Evolutionary conservation across 2,329 filamentous ascomycete species (phyloP), one percentile per base, ranked within the genome.

Genomic region (Chrysoporthe puriensis): DNA sequence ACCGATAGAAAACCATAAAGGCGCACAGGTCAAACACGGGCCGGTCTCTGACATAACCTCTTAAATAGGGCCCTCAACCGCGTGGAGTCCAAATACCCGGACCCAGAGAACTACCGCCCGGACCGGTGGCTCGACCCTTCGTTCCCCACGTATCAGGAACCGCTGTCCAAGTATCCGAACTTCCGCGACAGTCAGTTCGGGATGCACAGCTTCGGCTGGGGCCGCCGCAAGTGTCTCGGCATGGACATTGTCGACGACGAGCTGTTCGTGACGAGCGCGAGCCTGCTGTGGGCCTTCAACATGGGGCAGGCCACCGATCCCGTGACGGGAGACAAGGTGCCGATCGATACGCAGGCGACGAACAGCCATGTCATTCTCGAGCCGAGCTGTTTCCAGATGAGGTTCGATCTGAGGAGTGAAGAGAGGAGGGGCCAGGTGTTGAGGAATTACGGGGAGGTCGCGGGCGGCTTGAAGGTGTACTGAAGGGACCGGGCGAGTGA

Each of bases 141-240:
- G 26, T 91, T 85, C 82, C 88, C 88, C 0, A 89, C 88, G 0
- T 90, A 85, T 78, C 85, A 89, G 73, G 87, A 86, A 73, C 88
- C 88, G 0, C 82, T 90, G n/a, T 84, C 84, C 1, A 82, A 84
- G 66, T 90, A 86, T 73, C 88, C 89, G 18, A 88, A 85, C 75
- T 84, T 90, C 74, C 86, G 88, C 71, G 83, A 85, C 73, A 83
- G 83, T 48, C 77, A 79, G 2, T 66, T 64, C 62, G 84, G 83
- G 48, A 87, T 90, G 84, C 85, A 88, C 70, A 88, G 85, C 0
- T 90, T 90, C 73, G 88, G 88, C 40, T 90, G 84, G 81, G 88
- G 88, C 44, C 86, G 88, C 56, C 83, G 88, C 70, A 84, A 84
- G 16, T 91, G 88, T 72, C 82, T 89, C 4, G 88, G 88, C 5